A percentile compares a stretch with the other conserved stretches of the same genome.
These are phyloP conservation scores for Fusarium bactridioides DNA, from an alignment of 2,329 filamentous ascomycete species.

Conservation along the genomic window DNA sequence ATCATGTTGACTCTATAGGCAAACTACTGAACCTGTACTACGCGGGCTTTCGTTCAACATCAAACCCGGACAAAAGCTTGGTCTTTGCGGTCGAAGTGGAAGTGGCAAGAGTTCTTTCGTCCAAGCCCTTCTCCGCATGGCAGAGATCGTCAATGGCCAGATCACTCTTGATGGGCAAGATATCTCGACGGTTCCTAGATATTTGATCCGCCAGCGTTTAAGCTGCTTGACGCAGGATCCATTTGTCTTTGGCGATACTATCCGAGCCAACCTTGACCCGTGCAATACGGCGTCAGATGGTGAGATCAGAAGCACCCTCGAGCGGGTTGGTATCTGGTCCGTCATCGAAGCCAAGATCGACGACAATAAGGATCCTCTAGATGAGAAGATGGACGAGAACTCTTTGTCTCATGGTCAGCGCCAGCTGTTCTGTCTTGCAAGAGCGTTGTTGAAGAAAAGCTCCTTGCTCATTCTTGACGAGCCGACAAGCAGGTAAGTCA, in stretches of 20 bases:
- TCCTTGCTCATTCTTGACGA: slow-evolving; percentile 48
- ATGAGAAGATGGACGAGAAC: slow-evolving; percentile 46
- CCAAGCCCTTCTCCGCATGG: slow-evolving; percentile 56
- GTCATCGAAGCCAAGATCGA: slow-evolving; percentile 51
- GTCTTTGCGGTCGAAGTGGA: slow-evolving; percentile 56
- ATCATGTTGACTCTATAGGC: slow-evolving; percentile 23
- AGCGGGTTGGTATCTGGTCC: slow-evolving; percentile 57
- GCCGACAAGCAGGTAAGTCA: slow-evolving; percentile 48
- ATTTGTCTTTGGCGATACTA: slow-evolving; percentile 57
- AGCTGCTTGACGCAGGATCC: slow-evolving; percentile 62
- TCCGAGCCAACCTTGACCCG: slow-evolving; percentile 62
- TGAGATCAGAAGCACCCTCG: slow-evolving; percentile 53
- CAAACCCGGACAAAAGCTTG: slow-evolving; percentile 48
- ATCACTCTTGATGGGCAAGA: slow-evolving; percentile 58
- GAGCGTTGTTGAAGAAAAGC: slow-evolving; percentile 43
- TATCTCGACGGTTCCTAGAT: slow-evolving; percentile 38
- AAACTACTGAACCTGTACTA: slow-evolving; percentile 40
- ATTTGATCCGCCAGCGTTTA: slow-evolving; percentile 45
- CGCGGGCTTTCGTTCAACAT: slow-evolving; percentile 45
- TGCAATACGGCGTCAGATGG: slow-evolving; percentile 48
- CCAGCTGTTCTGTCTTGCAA: slow-evolving; percentile 45
- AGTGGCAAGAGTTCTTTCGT: slow-evolving; percentile 52
- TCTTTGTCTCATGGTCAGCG: slow-evolving; percentile 48
- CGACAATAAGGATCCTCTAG: slow-evolving; percentile 41
- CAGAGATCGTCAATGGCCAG: slow-evolving; percentile 53